Evolutionary conservation across 768 basidiomycete species (phyloP).

Genomic region (Chalciporus piperatus): DNA sequence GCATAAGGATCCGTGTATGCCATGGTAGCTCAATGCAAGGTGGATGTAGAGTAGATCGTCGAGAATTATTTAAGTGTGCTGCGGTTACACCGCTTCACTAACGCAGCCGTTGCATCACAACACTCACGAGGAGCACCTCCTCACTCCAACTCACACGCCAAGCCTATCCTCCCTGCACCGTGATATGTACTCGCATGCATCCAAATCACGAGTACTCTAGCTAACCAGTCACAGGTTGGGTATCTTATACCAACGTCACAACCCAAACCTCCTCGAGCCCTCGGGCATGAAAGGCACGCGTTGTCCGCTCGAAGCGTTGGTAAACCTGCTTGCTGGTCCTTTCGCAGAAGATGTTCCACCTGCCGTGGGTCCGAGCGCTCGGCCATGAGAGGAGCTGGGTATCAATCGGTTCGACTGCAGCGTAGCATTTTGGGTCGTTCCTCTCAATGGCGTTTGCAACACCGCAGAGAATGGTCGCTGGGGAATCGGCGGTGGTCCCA

Average conservation of each 20-base stretch:
- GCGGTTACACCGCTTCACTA: slow-evolving; percentile 11
- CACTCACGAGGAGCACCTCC: background rate
- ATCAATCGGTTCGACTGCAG: slow-evolving; percentile 32
- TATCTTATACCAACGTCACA: slow-evolving; percentile 1
- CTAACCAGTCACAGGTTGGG: background rate
- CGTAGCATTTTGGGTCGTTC: slow-evolving; percentile 13
- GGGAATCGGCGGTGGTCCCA: slow-evolving; percentile 57
- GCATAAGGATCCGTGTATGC: slow-evolving; percentile 61
- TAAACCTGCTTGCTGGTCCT: slow-evolving; percentile 1
- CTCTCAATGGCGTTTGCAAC: slow-evolving; percentile 27
- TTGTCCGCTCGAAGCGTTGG: slow-evolving; percentile 38
- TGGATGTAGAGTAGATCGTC: background rate
- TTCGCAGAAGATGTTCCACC: slow-evolving; percentile 24
- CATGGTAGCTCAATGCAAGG: slow-evolving; percentile 12
- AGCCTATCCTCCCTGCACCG: no score
- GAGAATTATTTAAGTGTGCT: slow-evolving; percentile 15
- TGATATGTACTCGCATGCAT: no score
- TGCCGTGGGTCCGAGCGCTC: slow-evolving; percentile 15
- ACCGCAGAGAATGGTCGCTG: slow-evolving; percentile 30
- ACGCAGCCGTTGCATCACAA: slow-evolving; percentile 7
- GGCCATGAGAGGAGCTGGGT: slow-evolving; percentile 26
- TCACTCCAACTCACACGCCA: slow-evolving; percentile 12
- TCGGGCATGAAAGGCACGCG: slow-evolving; percentile 53
- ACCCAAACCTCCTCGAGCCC: slow-evolving; percentile 31
- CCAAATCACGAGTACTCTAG: no score